A percentile compares a stretch with the other conserved stretches of the same genome.
Evolutionary conservation across 2,329 filamentous ascomycete genomes (phyloP).

Genomic region (Triangularia setosa): DNA sequence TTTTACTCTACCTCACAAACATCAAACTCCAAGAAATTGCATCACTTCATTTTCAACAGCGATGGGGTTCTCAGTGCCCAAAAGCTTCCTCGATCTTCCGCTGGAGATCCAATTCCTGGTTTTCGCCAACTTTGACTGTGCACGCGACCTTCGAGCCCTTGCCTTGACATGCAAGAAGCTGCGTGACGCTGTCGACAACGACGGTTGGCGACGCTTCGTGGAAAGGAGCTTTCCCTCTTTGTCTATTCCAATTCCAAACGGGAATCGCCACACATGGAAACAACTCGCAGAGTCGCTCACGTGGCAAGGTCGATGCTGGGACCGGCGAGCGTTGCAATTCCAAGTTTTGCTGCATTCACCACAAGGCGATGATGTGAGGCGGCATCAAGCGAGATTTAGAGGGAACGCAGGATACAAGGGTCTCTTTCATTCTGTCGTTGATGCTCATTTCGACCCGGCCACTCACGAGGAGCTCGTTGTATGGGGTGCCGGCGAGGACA

Average conservation of each 20-base stretch:
- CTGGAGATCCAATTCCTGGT: conserved; percentile 50
- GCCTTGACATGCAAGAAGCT: conserved; percentile 38
- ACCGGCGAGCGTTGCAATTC: conserved; percentile 43
- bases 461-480: conserved; percentile 44
- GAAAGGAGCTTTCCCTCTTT: conserved; percentile 42
- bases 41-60: neutral
- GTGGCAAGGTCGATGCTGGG: conserved; percentile 51
- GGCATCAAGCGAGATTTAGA: conserved; percentile 4
- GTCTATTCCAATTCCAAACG: conserved; percentile 28
- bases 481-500: conserved; percentile 50
- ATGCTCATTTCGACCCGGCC: conserved; percentile 38
- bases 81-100: conserved; percentile 42
- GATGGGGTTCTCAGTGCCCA: neutral
- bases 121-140: conserved; percentile 44
- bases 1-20: neutral
- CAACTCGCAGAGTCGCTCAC: conserved; percentile 44
- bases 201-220: conserved; percentile 50
- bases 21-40: neutral
- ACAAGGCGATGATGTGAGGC: conserved; percentile 20
- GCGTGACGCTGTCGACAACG: conserved; percentile 34
- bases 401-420: conserved; percentile 32
- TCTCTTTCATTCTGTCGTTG: conserved; percentile 45
- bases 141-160: conserved; percentile 44
- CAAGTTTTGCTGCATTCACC: conserved; percentile 28
- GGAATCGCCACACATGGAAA: conserved; percentile 31